A percentile compares a stretch with the other conserved stretches of the same genome.
Conservation (phyloP, 2,329 filamentous ascomycete genomes). For the Fusarium metavorans region DNA sequence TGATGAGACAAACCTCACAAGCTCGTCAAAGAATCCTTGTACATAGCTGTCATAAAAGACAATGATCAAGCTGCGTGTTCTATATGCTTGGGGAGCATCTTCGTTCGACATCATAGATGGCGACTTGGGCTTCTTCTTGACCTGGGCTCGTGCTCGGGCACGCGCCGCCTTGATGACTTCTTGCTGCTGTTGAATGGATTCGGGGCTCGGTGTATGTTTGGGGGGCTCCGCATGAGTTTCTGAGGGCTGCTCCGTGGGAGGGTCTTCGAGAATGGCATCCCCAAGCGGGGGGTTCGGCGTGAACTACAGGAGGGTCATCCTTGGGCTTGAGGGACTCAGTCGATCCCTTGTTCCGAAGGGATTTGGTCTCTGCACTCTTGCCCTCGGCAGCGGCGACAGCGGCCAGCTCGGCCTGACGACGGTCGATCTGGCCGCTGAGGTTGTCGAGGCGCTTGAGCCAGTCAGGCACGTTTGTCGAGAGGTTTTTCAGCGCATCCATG, state of each 20-base stretch:
- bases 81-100: conserved; percentile 67
- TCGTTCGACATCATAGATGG: conserved; percentile 64
- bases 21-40: conserved; percentile 82
- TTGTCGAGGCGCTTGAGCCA: conserved; percentile 71
- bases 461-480: conserved; percentile 68
- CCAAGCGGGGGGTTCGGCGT: conserved; percentile 27
- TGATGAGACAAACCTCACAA: conserved; percentile 84
- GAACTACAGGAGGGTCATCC: conserved; percentile 51
- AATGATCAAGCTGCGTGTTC: conserved; percentile 80
- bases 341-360: conserved; percentile 64
- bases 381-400: conserved; percentile 52
- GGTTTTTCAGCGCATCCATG: conserved; percentile 68
- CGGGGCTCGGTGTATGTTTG: conserved; percentile 38
- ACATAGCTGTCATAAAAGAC: conserved; percentile 94
- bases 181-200: conserved; percentile 52
- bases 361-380: conserved; percentile 51
- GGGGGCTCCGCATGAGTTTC: conserved; percentile 45
- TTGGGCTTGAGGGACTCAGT: conserved; percentile 65
- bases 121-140: conserved; percentile 63
- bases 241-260: conserved; percentile 22
- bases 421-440: conserved; percentile 70
- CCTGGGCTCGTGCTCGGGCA: conserved; percentile 56
- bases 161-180: conserved; percentile 59
- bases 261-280: conserved; percentile 38
- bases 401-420: conserved; percentile 71